These are phyloP conservation scores for Paraconiothyrium brasiliense DNA, from an alignment of 2,329 filamentous ascomycete species.

Conservation along the genomic window DNA sequence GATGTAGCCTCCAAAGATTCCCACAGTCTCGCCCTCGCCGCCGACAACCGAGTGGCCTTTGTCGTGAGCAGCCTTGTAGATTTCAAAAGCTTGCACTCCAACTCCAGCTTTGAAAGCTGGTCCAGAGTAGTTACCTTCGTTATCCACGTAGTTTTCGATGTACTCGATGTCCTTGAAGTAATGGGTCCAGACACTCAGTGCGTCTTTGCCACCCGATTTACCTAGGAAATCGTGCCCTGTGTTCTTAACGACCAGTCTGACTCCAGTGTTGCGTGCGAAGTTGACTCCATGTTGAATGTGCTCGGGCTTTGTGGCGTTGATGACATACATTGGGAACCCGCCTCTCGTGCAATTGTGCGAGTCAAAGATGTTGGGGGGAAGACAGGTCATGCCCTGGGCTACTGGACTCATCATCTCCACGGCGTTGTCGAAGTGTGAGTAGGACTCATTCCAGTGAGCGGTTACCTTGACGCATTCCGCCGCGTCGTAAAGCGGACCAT, in stretches of 20 bases:
- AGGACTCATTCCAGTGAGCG: conserved; percentile 43
- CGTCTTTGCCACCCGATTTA: conserved; percentile 46
- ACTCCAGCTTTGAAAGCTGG: conserved; percentile 65
- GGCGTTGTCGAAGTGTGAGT: conserved; percentile 45
- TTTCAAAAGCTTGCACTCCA: conserved; percentile 63
- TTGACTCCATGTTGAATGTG: conserved; percentile 49
- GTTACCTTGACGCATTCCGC: conserved; percentile 42
- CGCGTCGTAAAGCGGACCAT: conserved; percentile 38
- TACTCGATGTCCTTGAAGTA: conserved; percentile 48
- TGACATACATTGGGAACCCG: conserved; percentile 47
- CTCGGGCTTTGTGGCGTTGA: conserved; percentile 48
- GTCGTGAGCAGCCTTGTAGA: conserved; percentile 61
- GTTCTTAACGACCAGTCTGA: conserved; percentile 47
- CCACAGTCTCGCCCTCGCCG: conserved; percentile 62
- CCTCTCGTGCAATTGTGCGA: conserved; percentile 48
- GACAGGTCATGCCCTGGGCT: conserved; percentile 49
- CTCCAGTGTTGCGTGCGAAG: conserved; percentile 45
- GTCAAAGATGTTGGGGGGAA: conserved; percentile 46
- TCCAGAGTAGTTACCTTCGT: conserved; percentile 52
- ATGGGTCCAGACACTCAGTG: conserved; percentile 50
- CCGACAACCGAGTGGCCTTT: conserved; percentile 61
- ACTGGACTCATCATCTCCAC: conserved; percentile 51
- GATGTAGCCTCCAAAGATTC: conserved; percentile 57
- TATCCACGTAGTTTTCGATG: conserved; percentile 43
- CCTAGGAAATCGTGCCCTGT: conserved; percentile 50